phyloP scores from a whole-genome alignment of 176 grass and related monocot genomes.

The Musa troglodytarum region DNA sequence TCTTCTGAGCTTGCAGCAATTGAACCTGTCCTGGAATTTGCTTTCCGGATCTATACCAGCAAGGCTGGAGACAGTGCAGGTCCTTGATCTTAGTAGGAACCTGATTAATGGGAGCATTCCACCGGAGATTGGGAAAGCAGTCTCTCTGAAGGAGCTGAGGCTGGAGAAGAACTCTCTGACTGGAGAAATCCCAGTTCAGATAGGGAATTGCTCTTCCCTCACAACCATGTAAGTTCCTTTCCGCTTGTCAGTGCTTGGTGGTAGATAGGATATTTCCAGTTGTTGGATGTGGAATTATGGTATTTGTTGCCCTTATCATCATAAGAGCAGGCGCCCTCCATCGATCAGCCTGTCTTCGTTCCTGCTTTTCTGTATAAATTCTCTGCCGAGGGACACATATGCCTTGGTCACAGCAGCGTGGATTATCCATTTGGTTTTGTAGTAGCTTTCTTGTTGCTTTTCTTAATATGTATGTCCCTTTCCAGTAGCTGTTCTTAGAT shows the following conservation, averaged over 20 bases:
- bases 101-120: slow-evolving; percentile 46
- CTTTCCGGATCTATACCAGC: slow-evolving; percentile 54
- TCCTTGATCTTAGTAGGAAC: slow-evolving; percentile 68
- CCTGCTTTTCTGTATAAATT: too few relatives aligned
- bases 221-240: slow-evolving; percentile 53
- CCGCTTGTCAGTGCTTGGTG: too few relatives aligned
- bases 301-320: too few relatives aligned
- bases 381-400: too few relatives aligned
- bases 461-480: neutral
- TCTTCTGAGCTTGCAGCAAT: slow-evolving; percentile 38
- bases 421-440: too few relatives aligned
- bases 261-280: too few relatives aligned
- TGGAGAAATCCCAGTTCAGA: slow-evolving; percentile 66
- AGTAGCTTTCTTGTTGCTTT: neutral
- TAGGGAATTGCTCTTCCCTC: slow-evolving; percentile 74
- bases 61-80: slow-evolving; percentile 59
- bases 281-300: neutral
- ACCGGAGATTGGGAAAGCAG: slow-evolving; percentile 50
- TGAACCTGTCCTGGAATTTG: slow-evolving; percentile 69
- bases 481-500: neutral
- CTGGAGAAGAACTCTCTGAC: slow-evolving; percentile 51
- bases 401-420: too few relatives aligned
- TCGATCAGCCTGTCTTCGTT: too few relatives aligned
- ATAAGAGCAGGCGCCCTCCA: too few relatives aligned
- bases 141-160: slow-evolving; percentile 62